These are phyloP conservation scores for Sugiyamaella sp. DNA, from an alignment of 1,139 yeast genomes.

Conservation along the genomic window DNA sequence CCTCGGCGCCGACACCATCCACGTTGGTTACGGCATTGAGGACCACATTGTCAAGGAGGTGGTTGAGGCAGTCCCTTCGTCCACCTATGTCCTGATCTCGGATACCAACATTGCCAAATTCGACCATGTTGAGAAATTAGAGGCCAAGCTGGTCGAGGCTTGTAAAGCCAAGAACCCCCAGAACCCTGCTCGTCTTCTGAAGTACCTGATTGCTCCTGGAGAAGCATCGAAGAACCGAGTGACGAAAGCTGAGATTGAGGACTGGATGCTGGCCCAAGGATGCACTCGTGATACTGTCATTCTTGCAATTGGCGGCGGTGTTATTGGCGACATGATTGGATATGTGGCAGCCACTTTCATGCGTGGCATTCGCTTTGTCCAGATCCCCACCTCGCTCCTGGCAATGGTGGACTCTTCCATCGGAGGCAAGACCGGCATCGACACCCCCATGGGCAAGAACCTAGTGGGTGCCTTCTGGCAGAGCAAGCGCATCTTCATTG, in stretches of 20 bases:
- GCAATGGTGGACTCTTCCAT: constrained; percentile 99
- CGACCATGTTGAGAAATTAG: constrained; percentile 55
- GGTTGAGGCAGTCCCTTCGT: constrained; percentile 64
- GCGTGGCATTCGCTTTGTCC: constrained; percentile 96
- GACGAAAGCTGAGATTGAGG: constrained; percentile 93
- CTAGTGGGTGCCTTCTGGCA: constrained; percentile 98
- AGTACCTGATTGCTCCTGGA: constrained; percentile 86
- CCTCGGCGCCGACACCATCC: constrained; percentile 82
- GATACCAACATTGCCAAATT: constrained; percentile 79
- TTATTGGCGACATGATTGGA: constrained; percentile 99
- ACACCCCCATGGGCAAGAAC: constrained; percentile 96
- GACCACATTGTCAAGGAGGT: constrained; percentile 75
- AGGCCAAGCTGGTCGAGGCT: constrained; percentile 40
- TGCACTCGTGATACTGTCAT: constrained; percentile 97
- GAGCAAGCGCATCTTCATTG: constrained; percentile 86
- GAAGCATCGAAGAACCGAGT: constrained; percentile 87
- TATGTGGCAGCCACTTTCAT: constrained; percentile 98
- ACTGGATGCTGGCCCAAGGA: constrained; percentile 77
- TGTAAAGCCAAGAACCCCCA: constrained; percentile 41
- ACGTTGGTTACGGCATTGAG: constrained; percentile 84
- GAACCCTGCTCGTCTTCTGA: constrained; percentile 61
- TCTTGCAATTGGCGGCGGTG: constrained; percentile 97
- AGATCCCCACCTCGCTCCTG: constrained; percentile 88
- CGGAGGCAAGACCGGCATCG: constrained; percentile 99
- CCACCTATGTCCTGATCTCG: constrained; percentile 89